These are phyloP conservation scores for Talaromyces sp. DNA, from an alignment of 2,329 filamentous ascomycete genomes.

Conservation along the genomic window DNA sequence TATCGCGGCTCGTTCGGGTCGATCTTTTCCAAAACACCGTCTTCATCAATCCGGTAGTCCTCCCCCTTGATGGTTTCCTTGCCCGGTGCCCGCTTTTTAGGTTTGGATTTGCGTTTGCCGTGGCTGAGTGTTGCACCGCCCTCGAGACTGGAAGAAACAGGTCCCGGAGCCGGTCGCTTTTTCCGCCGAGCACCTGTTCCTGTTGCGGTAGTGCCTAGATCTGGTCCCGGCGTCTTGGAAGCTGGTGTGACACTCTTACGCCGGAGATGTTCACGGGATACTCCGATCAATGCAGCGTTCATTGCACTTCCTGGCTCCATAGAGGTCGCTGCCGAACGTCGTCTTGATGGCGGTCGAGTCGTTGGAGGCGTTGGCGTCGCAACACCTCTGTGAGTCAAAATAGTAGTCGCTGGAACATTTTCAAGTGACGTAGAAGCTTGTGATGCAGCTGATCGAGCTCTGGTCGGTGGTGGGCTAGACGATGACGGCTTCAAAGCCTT, in stretches of 20 bases:
- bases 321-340: conserved; percentile 25
- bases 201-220: conserved; percentile 28
- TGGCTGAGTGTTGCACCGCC: conserved; percentile 59
- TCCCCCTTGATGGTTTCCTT: conserved; percentile 27
- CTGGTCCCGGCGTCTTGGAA: conserved; percentile 37
- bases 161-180: conserved; percentile 57
- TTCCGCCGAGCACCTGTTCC: conserved; percentile 41
- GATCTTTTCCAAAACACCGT: conserved; percentile 47
- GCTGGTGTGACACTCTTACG: conserved; percentile 41
- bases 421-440: conserved; percentile 3
- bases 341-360: conserved; percentile 30
- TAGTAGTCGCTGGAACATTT: conserved; percentile 13
- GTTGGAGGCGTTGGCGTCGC: conserved; percentile 29
- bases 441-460: conserved; percentile 9
- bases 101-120: conserved; percentile 54
- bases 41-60: conserved; percentile 43
- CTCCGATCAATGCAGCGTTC: conserved; percentile 4
- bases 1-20: conserved; percentile 61
- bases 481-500: conserved; percentile 7
- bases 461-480: conserved; percentile 8
- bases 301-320: conserved; percentile 23
- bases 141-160: conserved; percentile 53
- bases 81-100: conserved; percentile 37
- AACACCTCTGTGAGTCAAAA: conserved; percentile 15
- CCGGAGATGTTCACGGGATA: conserved; percentile 29